A percentile compares a stretch with the other conserved stretches of the same genome.
Conservation (phyloP, 2,329 filamentous ascomycete genomes). For the Epicoccum nigrum region DNA sequence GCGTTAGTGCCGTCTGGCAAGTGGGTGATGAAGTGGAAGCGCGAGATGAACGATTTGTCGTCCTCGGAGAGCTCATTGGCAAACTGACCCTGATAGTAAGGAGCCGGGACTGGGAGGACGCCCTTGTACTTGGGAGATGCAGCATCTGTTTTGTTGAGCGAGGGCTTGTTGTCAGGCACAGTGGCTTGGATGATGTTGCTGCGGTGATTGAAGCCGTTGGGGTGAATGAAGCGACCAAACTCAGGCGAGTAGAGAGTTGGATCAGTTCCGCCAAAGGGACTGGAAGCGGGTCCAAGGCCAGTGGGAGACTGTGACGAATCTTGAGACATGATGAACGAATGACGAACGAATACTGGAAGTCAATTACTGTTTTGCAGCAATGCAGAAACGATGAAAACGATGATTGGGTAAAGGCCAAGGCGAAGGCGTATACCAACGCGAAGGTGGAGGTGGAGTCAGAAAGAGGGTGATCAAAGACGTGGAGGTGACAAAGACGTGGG, state of each 20-base stretch:
- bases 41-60: constrained; percentile 29
- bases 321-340: constrained; percentile 35
- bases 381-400: constrained; percentile 29
- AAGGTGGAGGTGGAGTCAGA: constrained; percentile 16
- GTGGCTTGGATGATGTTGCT: constrained; percentile 22
- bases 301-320: constrained; percentile 33
- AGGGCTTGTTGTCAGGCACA: constrained; percentile 15
- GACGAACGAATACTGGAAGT: constrained; percentile 15
- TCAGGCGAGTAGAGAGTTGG: constrained; percentile 39
- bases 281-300: constrained; percentile 29
- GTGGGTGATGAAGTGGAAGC: constrained; percentile 30
- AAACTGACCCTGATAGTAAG: constrained; percentile 27
- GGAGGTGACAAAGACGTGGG: constrained; percentile 20
- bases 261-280: constrained; percentile 37
- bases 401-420: constrained; percentile 17
- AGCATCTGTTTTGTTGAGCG: constrained; percentile 13
- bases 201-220: constrained; percentile 5
- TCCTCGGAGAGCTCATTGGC: constrained; percentile 35
- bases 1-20: constrained; percentile 30
- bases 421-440: not conserved
- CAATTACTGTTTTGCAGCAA: too few species aligned
- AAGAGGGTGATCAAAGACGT: constrained; percentile 20
- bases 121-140: constrained; percentile 13
- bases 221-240: constrained; percentile 22
- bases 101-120: constrained; percentile 21